Percentiles rank a stretch among this genome's conserved stretches.
phyloP scores from a whole-genome alignment of 257 asterid genomes.

The Haberlea rhodopensis region DNA sequence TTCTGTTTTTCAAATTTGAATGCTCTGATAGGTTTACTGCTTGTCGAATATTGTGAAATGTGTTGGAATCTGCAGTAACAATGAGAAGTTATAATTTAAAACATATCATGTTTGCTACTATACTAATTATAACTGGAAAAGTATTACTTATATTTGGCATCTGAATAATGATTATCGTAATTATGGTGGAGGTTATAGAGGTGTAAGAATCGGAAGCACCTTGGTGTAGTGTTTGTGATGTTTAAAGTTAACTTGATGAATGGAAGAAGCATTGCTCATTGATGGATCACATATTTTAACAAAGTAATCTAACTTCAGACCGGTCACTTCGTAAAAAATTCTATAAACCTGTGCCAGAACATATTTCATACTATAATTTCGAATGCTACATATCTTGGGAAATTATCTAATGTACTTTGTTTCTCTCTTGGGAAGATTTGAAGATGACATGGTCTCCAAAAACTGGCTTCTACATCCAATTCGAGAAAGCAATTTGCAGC shows the following conservation, averaged over 20 bases:
- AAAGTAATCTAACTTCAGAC: neutral
- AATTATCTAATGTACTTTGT: neutral
- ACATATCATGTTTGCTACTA: neutral
- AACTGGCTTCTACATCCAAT: conserved; percentile 67
- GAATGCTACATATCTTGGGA: conserved; percentile 1
- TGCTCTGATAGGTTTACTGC: conserved; percentile 7
- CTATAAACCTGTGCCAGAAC: conserved; percentile 5
- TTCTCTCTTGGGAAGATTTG: conserved; percentile 23
- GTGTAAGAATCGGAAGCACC: conserved; percentile 7
- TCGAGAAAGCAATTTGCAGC: conserved; percentile 82
- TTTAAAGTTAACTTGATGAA: neutral
- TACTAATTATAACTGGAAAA: neutral
- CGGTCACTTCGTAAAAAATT: neutral
- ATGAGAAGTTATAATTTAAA: neutral
- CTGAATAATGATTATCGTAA: conserved; percentile 10
- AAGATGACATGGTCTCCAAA: conserved; percentile 30
- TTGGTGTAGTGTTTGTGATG: neutral
- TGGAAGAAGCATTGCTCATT: no score
- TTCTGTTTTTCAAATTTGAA: neutral
- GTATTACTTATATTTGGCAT: neutral
- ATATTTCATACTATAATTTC: neutral
- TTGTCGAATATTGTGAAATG: conserved; percentile 9
- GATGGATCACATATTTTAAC: no score
- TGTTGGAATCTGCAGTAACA: neutral
- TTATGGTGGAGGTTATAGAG: neutral